phyloP scores from a whole-genome alignment of 805 yeast species.

The Yarrowia divulgata region DNA sequence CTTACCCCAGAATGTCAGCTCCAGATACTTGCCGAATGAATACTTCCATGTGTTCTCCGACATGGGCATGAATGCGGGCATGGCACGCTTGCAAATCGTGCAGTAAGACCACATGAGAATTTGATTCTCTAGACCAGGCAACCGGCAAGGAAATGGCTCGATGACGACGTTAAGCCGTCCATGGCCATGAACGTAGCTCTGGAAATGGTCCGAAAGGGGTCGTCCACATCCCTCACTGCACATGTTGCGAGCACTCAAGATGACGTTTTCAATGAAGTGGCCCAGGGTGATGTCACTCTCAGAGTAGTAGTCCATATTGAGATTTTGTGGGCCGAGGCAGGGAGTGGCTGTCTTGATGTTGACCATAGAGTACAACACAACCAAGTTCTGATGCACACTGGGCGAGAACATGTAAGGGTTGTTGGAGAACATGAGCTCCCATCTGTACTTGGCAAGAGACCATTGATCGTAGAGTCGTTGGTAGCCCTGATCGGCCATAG shows the following conservation, averaged over 20 bases:
- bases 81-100: conserved; percentile 72
- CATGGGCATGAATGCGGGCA: conserved; percentile 77
- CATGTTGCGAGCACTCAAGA: conserved; percentile 65
- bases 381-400: conserved; percentile 76
- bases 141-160: conserved; percentile 63
- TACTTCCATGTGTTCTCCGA: conserved; percentile 87
- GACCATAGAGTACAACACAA: conserved; percentile 80
- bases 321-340: conserved; percentile 88
- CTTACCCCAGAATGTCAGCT: conserved; percentile 78
- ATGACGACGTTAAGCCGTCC: conserved; percentile 81
- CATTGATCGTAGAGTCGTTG: conserved; percentile 49
- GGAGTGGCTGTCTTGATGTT: conserved; percentile 87
- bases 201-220: conserved; percentile 71
- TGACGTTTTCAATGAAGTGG: conserved; percentile 80
- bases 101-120: conserved; percentile 93
- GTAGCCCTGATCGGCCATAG: conserved; percentile 47
- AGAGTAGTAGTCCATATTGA: conserved; percentile 85
- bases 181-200: conserved; percentile 86
- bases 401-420: conserved; percentile 70
- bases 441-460: conserved; percentile 59
- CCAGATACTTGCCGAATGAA: conserved; percentile 93
- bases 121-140: conserved; percentile 68
- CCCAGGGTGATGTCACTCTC: conserved; percentile 92
- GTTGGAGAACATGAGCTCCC: conserved; percentile 68
- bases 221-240: conserved; percentile 86